Base-by-base conservation (phyloP, 805 yeast genomes). In the Candida piceae region DNA sequence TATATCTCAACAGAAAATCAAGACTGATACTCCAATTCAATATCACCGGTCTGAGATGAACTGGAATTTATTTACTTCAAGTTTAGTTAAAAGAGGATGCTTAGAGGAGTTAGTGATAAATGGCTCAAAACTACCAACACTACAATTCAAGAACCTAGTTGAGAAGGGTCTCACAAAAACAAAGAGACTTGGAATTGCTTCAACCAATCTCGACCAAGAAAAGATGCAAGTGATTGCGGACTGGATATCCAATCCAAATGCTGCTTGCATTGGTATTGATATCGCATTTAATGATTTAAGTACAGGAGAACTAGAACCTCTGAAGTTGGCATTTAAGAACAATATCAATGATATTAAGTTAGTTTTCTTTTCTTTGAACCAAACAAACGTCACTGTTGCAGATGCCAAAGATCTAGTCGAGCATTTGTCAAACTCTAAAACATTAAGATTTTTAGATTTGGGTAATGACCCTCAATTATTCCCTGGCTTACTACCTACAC, bases 51-150 rank as follows among this genome's bases (percentile, higher is more conserved):
- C 72, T 0, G 63, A 68, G 10, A 69, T 75, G 76, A 66, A 75
- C 49, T 75, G 81, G 81, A 62, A 66, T 31, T 44, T 74, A 31
- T 69, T 75, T 43, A 66, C 67, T 21, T 57, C 64, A 19, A 46
- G 74, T 1, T 38, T 75, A n/a, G 51, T 58, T 1, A 12, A 49
- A 12, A 55, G 78, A 39, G 75, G 76, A 5, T 80, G 81, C 0
- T 64, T 75, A 23, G 79, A 73, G 50, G 81, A 75, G 45, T 60
- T 75, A 39, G 80, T 75, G 12, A 66, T 75, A 34, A 74, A 75
- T 45, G 80, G 81, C 1, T 75, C 79, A 49, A 69, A 70, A 44
- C 50, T 75, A 29, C 50, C 64, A 3, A 70, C 68, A 41, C 57
- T 53, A 3, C 64, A 60, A 24, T 74, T 74, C 42, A 49, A 56